A percentile compares a stretch with the other conserved stretches of the same genome.
phyloP scores from a whole-genome alignment of 2,329 filamentous ascomycete genomes.

The Shiraia sp. region DNA sequence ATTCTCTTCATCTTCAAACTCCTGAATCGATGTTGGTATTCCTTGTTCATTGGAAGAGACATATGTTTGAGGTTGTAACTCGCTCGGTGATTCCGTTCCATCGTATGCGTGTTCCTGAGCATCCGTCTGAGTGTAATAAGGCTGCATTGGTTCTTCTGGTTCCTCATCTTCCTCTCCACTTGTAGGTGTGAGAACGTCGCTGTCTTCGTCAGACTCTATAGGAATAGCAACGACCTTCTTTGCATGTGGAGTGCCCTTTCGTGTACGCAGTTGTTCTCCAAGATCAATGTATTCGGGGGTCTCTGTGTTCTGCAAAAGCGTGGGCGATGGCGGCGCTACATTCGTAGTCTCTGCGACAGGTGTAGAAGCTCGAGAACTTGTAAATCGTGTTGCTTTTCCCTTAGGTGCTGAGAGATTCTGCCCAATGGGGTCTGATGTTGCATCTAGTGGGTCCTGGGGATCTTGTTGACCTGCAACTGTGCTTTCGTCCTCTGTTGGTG shows the following conservation, averaged over 20 bases:
- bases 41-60: background rate
- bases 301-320: too few relatives aligned
- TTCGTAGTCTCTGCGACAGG: too few relatives aligned
- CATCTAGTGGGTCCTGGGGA: background rate
- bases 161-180: constrained; percentile 26
- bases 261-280: constrained; percentile 21
- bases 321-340: too few relatives aligned
- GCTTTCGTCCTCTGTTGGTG: constrained; percentile 20
- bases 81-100: constrained; percentile 1
- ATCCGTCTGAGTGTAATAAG: background rate
- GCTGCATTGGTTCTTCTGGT: background rate
- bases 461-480: constrained; percentile 7
- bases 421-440: constrained; percentile 7
- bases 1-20: constrained; percentile 20
- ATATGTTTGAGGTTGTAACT: background rate
- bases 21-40: constrained; percentile 3
- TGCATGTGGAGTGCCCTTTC: constrained; percentile 34
- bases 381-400: background rate
- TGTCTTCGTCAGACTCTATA: constrained; percentile 25
- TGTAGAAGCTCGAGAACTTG: too few relatives aligned
- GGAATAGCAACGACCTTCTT: constrained; percentile 19
- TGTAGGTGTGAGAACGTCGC: constrained; percentile 28
- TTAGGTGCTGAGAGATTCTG: background rate
- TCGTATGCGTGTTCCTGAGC: background rate
- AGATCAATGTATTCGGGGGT: constrained; percentile 21